Evolutionary conservation across 192 early-diverging fungal genomes (phyloP).

Genomic region (Linnemannia elongata): DNA sequence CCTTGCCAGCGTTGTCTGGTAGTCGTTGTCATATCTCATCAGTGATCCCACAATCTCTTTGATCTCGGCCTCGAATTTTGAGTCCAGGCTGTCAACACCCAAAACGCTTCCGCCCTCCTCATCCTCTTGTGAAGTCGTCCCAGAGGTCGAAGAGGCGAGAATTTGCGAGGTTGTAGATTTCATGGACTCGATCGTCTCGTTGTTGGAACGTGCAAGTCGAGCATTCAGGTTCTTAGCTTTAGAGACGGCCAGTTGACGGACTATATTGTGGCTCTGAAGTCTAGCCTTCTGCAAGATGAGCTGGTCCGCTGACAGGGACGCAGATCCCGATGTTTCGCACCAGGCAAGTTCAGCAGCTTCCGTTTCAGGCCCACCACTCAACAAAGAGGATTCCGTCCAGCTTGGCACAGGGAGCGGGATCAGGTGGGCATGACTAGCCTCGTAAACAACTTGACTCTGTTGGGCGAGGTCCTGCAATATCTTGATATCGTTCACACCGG

Average conservation of each 20-base stretch:
- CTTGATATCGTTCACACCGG: conserved; percentile 6
- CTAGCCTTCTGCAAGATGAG: conserved; percentile 4
- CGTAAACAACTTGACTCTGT: background rate
- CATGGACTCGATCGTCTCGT: background rate
- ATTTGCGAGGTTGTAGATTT: background rate
- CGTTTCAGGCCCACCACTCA: background rate
- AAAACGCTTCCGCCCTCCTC: background rate
- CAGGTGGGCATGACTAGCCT: background rate
- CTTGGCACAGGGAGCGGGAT: background rate
- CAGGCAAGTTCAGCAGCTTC: background rate
- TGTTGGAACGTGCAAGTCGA: background rate
- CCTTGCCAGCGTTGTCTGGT: background rate
- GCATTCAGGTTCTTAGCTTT: conserved; percentile 6
- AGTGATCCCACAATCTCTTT: background rate
- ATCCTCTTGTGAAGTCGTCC: background rate
- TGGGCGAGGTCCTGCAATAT: background rate
- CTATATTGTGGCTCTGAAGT: background rate
- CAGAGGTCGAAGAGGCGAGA: background rate
- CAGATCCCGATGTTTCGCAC: background rate
- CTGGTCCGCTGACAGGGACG: conserved; percentile 12
- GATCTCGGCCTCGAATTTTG: conserved; percentile 10
- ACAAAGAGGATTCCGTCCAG: background rate
- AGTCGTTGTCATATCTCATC: background rate
- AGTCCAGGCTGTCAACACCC: conserved; percentile 6
- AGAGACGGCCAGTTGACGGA: background rate